Evolutionary conservation across 2,329 filamentous ascomycete genomes (phyloP), one percentile per base, ranked within the genome.

Genomic region (Aspergillus floridensis): DNA sequence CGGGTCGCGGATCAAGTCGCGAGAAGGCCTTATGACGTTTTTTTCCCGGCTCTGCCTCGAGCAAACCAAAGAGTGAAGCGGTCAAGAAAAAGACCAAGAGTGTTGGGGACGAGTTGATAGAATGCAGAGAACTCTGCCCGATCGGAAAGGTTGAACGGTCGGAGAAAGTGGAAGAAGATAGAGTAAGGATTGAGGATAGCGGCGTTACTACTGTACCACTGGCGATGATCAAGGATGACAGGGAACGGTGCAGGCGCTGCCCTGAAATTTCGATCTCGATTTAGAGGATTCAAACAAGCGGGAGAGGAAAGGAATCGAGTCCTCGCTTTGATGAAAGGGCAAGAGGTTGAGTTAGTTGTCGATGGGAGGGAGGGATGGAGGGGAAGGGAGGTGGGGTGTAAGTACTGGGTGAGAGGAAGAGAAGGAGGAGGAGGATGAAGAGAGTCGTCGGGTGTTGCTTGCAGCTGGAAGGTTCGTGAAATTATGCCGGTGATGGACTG

Each of bases 181-280:
- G 57, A 38, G 61, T 44, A 61, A 61, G 62, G 62, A 60, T 58
- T 57, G 59, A 63, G 55, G 49, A 60, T 49, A 63, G 66, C 61
- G 63, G 63, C 64, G 61, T 59, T 54, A 64, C 55, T 31, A 41
- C 56, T 51, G 60, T 66, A 65, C 65, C 69, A 65, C 64, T 65
- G 63, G 61, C 64, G 63, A 64, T 58, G 53, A 63, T 62, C 65
- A 68, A 67, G 65, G 66, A 64, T 46, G 65, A 66, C 63, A 71
- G 71, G 70, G 65, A 70, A 76, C 71, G 72, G 76, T 78, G 76
- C 76, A 78, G 76, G 75, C 75, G 76, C 72, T 60, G 63, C 63
- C 68, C 69, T 65, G 63, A 64, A 65, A 59, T 63, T 66, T 66
- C 66, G 63, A 65, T 55, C 60, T 55, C 60, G 53, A 58, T 57